phyloP scores from a whole-genome alignment of 345 rosid species.

The Kernera saxatilis region DNA sequence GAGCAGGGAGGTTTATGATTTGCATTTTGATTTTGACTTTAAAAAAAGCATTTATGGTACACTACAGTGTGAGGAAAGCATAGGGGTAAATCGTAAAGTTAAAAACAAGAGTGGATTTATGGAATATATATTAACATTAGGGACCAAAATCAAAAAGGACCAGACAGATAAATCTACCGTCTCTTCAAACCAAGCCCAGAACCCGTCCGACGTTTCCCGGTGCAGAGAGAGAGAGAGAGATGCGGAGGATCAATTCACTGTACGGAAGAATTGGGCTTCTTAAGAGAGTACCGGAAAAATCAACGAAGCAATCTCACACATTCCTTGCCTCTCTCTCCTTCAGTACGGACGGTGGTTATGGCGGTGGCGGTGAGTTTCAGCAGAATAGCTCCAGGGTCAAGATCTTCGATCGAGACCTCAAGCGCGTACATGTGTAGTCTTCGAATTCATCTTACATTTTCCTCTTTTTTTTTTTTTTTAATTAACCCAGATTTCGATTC shows the following conservation, averaged over 20 bases:
- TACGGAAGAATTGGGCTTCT: conserved; percentile 6
- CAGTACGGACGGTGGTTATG: conserved; percentile 34
- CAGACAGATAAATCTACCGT: conserved; percentile 6
- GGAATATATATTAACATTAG: not conserved
- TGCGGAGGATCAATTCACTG: conserved; percentile 16
- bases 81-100: not conserved
- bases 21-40: too few relatives aligned
- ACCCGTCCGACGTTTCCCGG: conserved; percentile 3
- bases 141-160: conserved; percentile 1
- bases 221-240: conserved; percentile 4
- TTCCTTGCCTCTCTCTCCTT: conserved; percentile 24
- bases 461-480: not conserved
- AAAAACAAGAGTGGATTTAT: not conserved
- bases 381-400: conserved; percentile 43
- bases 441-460: not conserved
- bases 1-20: too few relatives aligned
- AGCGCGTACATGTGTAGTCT: conserved; percentile 63
- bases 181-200: conserved; percentile 17
- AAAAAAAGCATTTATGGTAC: too few relatives aligned
- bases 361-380: conserved; percentile 36
- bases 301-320: not conserved
- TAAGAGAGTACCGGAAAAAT: not conserved
- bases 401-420: conserved; percentile 85
- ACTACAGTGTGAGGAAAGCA: too few relatives aligned
- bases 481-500: not conserved